These are phyloP conservation scores for Geosmithia putterillii DNA, from an alignment of 2,329 filamentous ascomycete species.

Conservation along the genomic window DNA sequence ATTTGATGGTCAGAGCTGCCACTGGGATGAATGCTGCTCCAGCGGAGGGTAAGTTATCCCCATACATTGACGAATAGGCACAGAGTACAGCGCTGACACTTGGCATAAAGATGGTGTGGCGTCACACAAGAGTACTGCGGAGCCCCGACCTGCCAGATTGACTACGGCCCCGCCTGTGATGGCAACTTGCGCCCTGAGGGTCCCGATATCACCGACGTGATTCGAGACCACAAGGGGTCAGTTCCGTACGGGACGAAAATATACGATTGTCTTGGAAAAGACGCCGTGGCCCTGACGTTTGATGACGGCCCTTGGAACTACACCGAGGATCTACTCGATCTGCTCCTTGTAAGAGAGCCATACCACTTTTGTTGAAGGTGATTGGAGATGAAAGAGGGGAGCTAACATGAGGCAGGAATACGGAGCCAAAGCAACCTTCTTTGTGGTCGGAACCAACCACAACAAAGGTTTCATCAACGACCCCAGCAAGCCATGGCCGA, in stretches of 20 bases:
- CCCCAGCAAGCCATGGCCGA: conserved; percentile 17
- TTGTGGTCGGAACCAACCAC: conserved; percentile 20
- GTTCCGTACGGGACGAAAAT: conserved; percentile 44
- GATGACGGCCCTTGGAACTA: conserved; percentile 32
- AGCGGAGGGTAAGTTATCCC: conserved; percentile 20
- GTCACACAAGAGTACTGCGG: conserved; percentile 41
- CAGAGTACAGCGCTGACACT: no score
- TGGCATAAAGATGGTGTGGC: conserved; percentile 41
- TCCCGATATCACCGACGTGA: conserved; percentile 27
- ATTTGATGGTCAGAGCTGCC: conserved; percentile 15
- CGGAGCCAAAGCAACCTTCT: conserved; percentile 25
- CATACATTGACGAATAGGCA: no score
- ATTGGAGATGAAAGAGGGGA: not conserved
- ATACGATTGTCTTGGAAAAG: conserved; percentile 18
- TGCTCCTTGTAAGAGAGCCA: conserved; percentile 11
- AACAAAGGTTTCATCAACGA: conserved; percentile 31
- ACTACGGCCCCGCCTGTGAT: conserved; percentile 48
- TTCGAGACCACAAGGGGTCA: not conserved
- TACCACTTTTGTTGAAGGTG: not conserved
- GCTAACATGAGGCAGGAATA: conserved; percentile 10
- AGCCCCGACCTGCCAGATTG: conserved; percentile 48
- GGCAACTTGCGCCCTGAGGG: conserved; percentile 40
- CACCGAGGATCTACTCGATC: conserved; percentile 26
- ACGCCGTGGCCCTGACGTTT: conserved; percentile 28
- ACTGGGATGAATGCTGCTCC: conserved; percentile 24